A percentile compares a stretch with the other conserved stretches of the same genome.
Conservation (phyloP, 108 stramenopile species). For the Skeletonema grethae region DNA sequence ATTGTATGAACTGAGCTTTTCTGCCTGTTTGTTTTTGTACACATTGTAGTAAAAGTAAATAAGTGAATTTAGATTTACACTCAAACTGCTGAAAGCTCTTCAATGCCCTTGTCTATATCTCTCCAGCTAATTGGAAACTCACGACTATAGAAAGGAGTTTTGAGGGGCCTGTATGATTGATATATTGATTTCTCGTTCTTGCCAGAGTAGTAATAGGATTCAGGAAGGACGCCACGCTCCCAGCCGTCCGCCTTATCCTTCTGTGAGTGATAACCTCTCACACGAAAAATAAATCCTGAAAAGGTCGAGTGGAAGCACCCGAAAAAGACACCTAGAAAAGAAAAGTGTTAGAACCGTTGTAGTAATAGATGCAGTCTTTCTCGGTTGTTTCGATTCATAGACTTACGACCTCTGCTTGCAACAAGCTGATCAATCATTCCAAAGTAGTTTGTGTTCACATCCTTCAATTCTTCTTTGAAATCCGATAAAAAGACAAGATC, state of each 20-base stretch:
- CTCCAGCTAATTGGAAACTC: constrained; percentile 84
- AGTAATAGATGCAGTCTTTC: too few species aligned
- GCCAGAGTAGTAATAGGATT: constrained; percentile 69
- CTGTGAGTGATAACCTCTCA: constrained; percentile 77
- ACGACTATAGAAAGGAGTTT: constrained; percentile 57
- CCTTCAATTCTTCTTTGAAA: constrained; percentile 45
- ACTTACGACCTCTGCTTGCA: constrained; percentile 67
- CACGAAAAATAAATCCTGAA: constrained; percentile 81
- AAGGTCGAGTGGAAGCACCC: constrained; percentile 85
- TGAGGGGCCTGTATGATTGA: constrained; percentile 53
- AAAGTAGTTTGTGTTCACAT: constrained; percentile 52
- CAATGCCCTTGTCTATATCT: constrained; percentile 62
- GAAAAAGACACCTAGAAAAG: constrained; percentile 39
- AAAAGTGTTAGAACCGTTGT: too few species aligned
- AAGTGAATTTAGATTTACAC: neutral
- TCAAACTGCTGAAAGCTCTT: constrained; percentile 15
- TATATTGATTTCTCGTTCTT: constrained; percentile 45
- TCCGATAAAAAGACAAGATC: constrained; percentile 53
- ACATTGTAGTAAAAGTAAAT: neutral
- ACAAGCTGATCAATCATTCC: constrained; percentile 84
- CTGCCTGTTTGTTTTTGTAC: neutral
- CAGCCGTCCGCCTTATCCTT: constrained; percentile 64
- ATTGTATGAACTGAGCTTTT: neutral
- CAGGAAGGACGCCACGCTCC: constrained; percentile 51
- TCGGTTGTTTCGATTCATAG: too few species aligned